A percentile compares a stretch with the other conserved stretches of the same genome.
Evolutionary conservation across 495 filamentous ascomycete genomes (phyloP).

Genomic region (Penicillium arizonense): DNA sequence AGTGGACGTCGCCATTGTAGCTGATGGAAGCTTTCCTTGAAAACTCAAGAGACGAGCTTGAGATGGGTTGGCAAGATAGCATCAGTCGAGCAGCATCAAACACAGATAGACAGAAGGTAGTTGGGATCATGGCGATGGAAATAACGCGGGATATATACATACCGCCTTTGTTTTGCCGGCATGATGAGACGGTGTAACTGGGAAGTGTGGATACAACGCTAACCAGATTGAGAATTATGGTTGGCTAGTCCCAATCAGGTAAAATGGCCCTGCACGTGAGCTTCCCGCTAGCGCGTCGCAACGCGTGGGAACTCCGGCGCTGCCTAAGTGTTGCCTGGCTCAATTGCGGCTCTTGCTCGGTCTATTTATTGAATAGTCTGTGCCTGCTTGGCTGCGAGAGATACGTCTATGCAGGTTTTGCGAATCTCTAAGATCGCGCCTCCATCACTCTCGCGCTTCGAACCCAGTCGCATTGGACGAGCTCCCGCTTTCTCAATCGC

Average conservation of each 20-base stretch:
- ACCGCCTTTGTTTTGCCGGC: conserved; percentile 24
- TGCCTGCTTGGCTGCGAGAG: neutral
- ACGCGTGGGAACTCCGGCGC: conserved; percentile 31
- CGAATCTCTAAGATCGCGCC: conserved; percentile 17
- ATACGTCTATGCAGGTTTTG: conserved; percentile 30
- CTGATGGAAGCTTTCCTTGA: neutral
- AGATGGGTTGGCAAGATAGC: neutral
- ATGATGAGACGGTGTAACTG: conserved; percentile 18
- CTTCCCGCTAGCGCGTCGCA: conserved; percentile 32
- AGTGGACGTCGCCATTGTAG: conserved; percentile 32
- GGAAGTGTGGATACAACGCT: neutral
- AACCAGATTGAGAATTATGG: neutral
- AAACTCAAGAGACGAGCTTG: neutral
- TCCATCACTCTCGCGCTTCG: conserved; percentile 18
- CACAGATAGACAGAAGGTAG: neutral
- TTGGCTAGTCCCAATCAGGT: neutral
- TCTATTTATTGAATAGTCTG: conserved; percentile 5
- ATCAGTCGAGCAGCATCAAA: neutral
- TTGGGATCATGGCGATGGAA: neutral
- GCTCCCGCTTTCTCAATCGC: neutral
- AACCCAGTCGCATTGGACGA: conserved; percentile 1
- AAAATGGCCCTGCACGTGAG: conserved; percentile 33
- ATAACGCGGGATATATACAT: conserved; percentile 4
- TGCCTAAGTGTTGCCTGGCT: conserved; percentile 20
- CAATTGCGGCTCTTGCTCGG: conserved; percentile 2